These are phyloP conservation scores for Colletotrichum brevisporum DNA, from an alignment of 2,329 filamentous ascomycete species.

Conservation along the genomic window DNA sequence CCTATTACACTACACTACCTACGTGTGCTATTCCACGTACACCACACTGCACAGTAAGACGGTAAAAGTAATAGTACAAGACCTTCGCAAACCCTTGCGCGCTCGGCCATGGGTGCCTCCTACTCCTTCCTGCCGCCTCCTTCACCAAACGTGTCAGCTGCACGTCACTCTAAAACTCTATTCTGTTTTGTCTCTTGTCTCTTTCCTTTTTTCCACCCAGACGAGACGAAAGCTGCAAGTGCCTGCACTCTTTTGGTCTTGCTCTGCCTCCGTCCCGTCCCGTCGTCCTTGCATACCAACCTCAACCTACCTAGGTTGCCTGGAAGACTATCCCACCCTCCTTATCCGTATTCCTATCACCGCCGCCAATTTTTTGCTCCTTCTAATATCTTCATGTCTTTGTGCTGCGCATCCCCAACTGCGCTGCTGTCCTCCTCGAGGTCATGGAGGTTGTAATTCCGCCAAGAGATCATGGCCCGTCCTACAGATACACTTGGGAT, in stretches of 20 bases:
- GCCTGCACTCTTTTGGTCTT: conserved; percentile 34
- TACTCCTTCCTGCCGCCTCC: conserved; percentile 28
- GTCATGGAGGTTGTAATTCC: conserved; percentile 43
- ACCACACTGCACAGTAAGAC: no score
- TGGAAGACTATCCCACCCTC: conserved; percentile 2
- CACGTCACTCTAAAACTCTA: conserved; percentile 40
- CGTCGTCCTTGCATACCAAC: no score
- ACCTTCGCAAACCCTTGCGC: conserved; percentile 37
- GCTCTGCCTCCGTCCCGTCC: not conserved
- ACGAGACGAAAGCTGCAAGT: conserved; percentile 35
- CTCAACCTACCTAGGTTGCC: conserved; percentile 3
- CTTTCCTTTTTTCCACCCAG: not conserved
- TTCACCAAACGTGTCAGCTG: conserved; percentile 41
- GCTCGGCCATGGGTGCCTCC: conserved; percentile 28
- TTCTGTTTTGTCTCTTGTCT: conserved; percentile 33
- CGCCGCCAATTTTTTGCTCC: conserved; percentile 4
- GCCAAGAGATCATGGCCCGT: conserved; percentile 39
- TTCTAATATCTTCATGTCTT: conserved; percentile 35
- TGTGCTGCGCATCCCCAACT: conserved; percentile 23
- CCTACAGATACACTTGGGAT: conserved; percentile 42
- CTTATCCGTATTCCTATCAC: conserved; percentile 27
- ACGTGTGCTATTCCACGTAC: no score
- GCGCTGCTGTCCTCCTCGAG: conserved; percentile 34
- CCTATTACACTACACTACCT: conserved; percentile 2
- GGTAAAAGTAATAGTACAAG: conserved; percentile 7